Conservation (phyloP, 768 basidiomycete species). For the Tylopilus vinaceipallidus region DNA sequence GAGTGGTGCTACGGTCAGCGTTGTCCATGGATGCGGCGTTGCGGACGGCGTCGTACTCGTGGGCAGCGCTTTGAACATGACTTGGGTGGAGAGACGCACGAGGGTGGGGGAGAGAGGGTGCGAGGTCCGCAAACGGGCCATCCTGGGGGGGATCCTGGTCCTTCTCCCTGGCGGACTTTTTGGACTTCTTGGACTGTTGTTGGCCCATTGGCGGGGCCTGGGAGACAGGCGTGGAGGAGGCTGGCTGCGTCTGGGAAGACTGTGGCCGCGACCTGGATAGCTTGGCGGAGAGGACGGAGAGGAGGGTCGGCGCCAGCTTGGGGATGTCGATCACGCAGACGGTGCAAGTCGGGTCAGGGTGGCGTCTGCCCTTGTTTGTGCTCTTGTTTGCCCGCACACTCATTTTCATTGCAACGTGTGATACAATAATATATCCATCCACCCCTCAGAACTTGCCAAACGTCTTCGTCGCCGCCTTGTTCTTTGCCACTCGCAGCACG, state of each 20-base stretch:
- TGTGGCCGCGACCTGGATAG: conserved; percentile 68
- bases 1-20: conserved; percentile 32
- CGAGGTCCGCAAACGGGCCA: conserved; percentile 39
- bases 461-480: conserved; percentile 85
- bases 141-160: conserved; percentile 52
- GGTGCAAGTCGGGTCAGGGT: conserved; percentile 23
- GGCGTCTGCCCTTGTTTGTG: conserved; percentile 33
- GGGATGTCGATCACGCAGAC: conserved; percentile 28
- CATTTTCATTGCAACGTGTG: conserved; percentile 12
- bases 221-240: conserved; percentile 38
- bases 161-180: conserved; percentile 69
- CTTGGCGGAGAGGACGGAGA: conserved; percentile 72
- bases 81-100: conserved; percentile 42
- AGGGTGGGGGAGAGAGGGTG: conserved; percentile 38
- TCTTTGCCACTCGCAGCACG: conserved; percentile 92
- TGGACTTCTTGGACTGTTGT: conserved; percentile 79
- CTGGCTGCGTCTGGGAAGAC: conserved; percentile 69
- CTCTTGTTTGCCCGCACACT: conserved; percentile 31
- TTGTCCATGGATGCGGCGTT: conserved; percentile 32
- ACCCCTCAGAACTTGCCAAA: conserved; percentile 86
- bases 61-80: conserved; percentile 40
- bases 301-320: conserved; percentile 81
- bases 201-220: conserved; percentile 69
- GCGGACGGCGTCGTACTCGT: conserved; percentile 34
- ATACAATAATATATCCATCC: conserved; percentile 10